Conservation (phyloP, 257 asterid genomes). For the Solanum virginianum region DNA sequence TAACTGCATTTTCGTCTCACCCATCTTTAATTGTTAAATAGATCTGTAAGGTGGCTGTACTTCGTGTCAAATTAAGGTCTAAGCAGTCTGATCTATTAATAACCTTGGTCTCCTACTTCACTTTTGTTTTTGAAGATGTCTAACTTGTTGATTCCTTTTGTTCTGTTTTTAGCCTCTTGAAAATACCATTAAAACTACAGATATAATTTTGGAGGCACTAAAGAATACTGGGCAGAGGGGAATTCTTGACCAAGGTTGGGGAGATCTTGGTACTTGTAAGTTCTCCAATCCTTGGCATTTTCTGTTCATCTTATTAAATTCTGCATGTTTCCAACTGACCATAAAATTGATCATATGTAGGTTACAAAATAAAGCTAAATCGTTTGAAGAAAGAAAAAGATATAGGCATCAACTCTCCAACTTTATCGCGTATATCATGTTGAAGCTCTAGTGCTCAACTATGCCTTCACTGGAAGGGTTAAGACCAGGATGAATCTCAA, state of each 20-base stretch:
- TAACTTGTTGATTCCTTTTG: neutral
- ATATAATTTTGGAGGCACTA: conserved; percentile 71
- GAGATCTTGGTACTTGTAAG: conserved; percentile 90
- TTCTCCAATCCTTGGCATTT: conserved; percentile 3
- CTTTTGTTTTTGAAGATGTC: neutral
- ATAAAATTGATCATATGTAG: neutral
- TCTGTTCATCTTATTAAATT: neutral
- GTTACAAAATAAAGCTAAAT: neutral
- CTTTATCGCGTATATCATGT: neutral
- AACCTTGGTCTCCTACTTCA: neutral
- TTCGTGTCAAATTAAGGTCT: neutral
- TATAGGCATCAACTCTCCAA: neutral
- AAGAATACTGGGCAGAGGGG: conserved; percentile 87
- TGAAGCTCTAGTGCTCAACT: neutral
- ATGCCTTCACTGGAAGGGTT: neutral
- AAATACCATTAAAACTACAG: conserved; percentile 64
- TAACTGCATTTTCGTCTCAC: neutral
- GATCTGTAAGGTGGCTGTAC: neutral
- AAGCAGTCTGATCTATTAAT: neutral
- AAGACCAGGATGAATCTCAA: neutral
- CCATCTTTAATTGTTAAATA: neutral
- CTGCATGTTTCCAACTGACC: neutral
- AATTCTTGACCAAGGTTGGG: conserved; percentile 98
- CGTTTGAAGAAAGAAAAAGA: neutral
- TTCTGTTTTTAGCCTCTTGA: conserved; percentile 69